Conservation (phyloP, 306 rosid genomes). For the Citrullus colocynthis region DNA sequence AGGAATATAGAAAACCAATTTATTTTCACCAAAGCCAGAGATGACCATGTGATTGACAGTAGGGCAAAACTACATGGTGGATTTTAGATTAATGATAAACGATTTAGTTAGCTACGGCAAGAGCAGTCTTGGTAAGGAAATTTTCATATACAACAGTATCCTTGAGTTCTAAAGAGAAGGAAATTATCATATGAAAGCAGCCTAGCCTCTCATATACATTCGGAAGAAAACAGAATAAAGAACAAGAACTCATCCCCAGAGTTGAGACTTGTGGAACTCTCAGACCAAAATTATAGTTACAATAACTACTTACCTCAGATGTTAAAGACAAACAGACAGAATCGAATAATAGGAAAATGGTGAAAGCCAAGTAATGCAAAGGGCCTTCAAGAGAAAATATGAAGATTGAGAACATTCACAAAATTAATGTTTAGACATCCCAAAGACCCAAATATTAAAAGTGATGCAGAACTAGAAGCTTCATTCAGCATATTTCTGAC, state of each 20-base stretch:
- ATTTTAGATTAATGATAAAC: not conserved
- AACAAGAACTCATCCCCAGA: not conserved
- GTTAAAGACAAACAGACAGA: not conserved
- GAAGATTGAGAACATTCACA: not conserved
- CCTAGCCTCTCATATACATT: not conserved
- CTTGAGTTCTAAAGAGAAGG: not conserved
- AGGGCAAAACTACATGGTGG: not conserved
- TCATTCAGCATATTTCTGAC: not conserved
- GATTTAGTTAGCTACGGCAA: not conserved
- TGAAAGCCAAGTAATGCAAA: not conserved
- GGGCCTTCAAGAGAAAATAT: not conserved
- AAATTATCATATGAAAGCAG: not conserved
- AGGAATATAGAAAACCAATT: not conserved
- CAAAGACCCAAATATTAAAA: not conserved
- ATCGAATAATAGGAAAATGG: not conserved
- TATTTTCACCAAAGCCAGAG: not conserved
- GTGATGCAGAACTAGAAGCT: not conserved
- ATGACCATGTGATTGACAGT: not conserved
- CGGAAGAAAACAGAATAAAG: not conserved
- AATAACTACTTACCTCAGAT: not conserved
- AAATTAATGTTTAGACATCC: not conserved
- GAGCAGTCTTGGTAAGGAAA: not conserved
- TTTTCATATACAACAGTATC: not conserved
- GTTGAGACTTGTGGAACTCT: not conserved
- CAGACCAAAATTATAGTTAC: not conserved